Conservation (phyloP, 805 yeast species). For the Saturnispora zaruensis region DNA sequence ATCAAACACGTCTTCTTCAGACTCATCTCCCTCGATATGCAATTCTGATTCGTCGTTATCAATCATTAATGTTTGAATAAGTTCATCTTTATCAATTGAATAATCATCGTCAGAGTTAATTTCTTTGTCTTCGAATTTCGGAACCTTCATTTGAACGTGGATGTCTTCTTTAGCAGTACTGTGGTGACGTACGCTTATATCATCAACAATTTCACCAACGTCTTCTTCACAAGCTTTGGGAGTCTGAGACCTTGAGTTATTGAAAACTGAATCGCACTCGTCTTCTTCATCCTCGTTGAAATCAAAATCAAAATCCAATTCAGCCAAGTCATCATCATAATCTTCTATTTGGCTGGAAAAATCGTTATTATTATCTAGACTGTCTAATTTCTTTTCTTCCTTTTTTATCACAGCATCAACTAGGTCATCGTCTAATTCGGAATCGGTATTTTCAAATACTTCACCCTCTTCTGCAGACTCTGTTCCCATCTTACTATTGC, state of each 20-base stretch:
- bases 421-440: conserved; percentile 33
- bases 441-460: conserved; percentile 28
- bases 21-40: conserved; percentile 28
- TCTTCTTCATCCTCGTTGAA: conserved; percentile 28
- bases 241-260: conserved; percentile 10
- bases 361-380: conserved; percentile 15
- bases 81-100: conserved; percentile 44
- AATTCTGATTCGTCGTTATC: conserved; percentile 33
- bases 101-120: conserved; percentile 56
- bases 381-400: conserved; percentile 31
- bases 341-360: conserved; percentile 21
- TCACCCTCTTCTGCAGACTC: conserved; percentile 16
- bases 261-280: conserved; percentile 22
- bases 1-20: conserved; percentile 30
- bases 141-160: conserved; percentile 36
- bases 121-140: conserved; percentile 39
- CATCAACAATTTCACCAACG: conserved; percentile 47
- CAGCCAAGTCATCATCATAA: conserved; percentile 18
- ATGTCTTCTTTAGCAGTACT: conserved; percentile 13
- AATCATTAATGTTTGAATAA: conserved; percentile 31
- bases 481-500: background rate
- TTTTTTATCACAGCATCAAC: conserved; percentile 35
- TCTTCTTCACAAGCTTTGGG: conserved; percentile 47
- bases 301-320: conserved; percentile 17
- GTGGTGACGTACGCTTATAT: conserved; percentile 13